Evolutionary conservation across 345 rosid species (phyloP), one percentile per base, ranked within the genome.

Genomic region (Eucalyptus polyanthemos): DNA sequence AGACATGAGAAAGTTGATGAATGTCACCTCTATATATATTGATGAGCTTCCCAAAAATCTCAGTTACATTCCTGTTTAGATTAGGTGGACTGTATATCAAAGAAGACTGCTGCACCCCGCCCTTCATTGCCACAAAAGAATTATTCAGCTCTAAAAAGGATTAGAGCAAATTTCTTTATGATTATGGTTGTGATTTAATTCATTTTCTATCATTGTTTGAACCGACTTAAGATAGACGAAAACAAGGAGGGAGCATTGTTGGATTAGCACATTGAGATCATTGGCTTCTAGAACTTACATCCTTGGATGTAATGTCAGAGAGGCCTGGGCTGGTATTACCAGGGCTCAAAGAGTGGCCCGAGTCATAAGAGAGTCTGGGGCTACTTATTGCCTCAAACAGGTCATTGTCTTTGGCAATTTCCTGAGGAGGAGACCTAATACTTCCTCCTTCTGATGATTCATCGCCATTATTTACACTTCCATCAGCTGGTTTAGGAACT

Each of bases 21-120:
- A 87, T 37, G 90, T 88, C 89, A 96, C 99, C 98, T 90, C 98
- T 95, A 88, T 97, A 98, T 90, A 97, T 95, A 90, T 95, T 95
- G 89, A 97, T 92, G 88, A 98, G 97, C 92, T 97, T 98, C 87
- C 98, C 98, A 90, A 98, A 98, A 91, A 97, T 95, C 91, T 95
- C 95, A 29, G 97, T 95, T 88, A 97, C 95, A 87, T 94, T 95
- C 91, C 92, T 93, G 95, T 98, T 97, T 88, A 97, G 91, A 92
- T 98, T 97, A 16, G 98, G 99, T n/a, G 98, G 99, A 65, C 92
- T 94, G 92, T 95, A 95, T 15, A 86, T 91, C 62, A 96, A 94
- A 85, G 95, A 91, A 93, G 88, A 80, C 50, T 86, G 89, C 76
- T 24, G 86, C 34, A 49, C 69, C 45, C 86, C 87, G 4, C 53